Conservation (phyloP, 2,329 filamentous ascomycete species). For the Myriosclerotinia curreyana region DNA sequence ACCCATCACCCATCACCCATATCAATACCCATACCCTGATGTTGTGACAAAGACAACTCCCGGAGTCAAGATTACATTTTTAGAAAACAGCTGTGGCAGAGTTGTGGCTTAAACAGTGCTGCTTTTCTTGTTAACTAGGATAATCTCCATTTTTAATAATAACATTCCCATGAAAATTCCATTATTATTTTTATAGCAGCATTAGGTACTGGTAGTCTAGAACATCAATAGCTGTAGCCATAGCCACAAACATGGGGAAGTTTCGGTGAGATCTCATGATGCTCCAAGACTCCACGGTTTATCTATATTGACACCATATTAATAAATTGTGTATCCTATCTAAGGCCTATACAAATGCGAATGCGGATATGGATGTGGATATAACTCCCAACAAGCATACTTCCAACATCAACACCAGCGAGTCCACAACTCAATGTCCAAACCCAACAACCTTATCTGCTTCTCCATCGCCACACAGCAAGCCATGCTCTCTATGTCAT, state of each 20-base stretch:
- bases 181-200: neutral
- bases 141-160: neutral
- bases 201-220: too few relatives aligned
- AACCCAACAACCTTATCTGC: neutral
- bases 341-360: too few relatives aligned
- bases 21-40: neutral
- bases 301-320: too few relatives aligned
- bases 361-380: too few relatives aligned
- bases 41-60: neutral
- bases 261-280: constrained; percentile 9
- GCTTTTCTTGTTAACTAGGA: neutral
- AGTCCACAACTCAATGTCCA: neutral
- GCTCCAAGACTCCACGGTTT: too few relatives aligned
- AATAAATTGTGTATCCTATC: too few relatives aligned
- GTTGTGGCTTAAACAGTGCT: constrained; percentile 4
- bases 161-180: too few relatives aligned
- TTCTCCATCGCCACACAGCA: constrained; percentile 22
- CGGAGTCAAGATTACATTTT: neutral
- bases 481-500: constrained; percentile 25
- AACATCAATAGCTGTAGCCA: neutral
- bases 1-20: too few relatives aligned
- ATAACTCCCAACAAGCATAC: neutral
- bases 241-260: constrained; percentile 4
- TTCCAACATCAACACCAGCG: neutral
- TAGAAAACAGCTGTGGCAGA: neutral